Evolutionary conservation across 352 stramenopile species (phyloP).

Genomic region (Globisporangium ultimum): DNA sequence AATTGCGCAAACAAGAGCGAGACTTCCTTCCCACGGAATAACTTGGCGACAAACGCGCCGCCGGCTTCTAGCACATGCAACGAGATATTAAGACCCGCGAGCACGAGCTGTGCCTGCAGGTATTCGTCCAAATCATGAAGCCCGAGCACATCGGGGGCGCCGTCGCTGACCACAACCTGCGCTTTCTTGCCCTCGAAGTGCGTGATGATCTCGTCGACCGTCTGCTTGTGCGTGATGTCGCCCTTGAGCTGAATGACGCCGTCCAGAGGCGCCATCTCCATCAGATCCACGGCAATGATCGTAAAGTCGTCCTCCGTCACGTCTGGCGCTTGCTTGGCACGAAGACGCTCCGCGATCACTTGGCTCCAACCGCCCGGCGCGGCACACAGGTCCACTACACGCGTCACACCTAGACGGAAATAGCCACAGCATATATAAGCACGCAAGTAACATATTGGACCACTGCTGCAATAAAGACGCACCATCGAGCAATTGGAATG

Average conservation of each 20-base stretch:
- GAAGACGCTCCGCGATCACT: slow-evolving; percentile 79
- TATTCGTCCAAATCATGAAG: slow-evolving; percentile 84
- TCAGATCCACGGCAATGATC: slow-evolving; percentile 83
- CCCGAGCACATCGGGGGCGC: slow-evolving; percentile 96
- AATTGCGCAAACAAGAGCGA: slow-evolving; percentile 73
- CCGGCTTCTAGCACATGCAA: slow-evolving; percentile 67
- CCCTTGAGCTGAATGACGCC: slow-evolving; percentile 71
- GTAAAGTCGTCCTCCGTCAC: slow-evolving; percentile 11
- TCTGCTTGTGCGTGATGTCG: slow-evolving; percentile 81
- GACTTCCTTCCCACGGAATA: slow-evolving; percentile 82
- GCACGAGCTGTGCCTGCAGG: slow-evolving; percentile 75
- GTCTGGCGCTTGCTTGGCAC: slow-evolving; percentile 6
- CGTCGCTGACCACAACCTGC: slow-evolving; percentile 98
- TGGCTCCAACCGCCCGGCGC: slow-evolving; percentile 86
- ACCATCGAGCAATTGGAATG: slow-evolving; percentile 93
- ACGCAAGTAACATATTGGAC: background rate
- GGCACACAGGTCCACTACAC: slow-evolving; percentile 81
- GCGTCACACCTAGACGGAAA: slow-evolving; percentile 46
- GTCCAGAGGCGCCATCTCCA: slow-evolving; percentile 97
- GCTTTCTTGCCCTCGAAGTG: slow-evolving; percentile 80
- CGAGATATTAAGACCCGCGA: slow-evolving; percentile 77
- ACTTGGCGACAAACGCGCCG: slow-evolving; percentile 83
- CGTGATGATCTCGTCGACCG: slow-evolving; percentile 66
- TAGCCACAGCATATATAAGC: background rate
- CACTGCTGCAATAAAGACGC: no score